Evolutionary conservation across 345 rosid genomes (phyloP).

Genomic region (Aurinia saxatilis): DNA sequence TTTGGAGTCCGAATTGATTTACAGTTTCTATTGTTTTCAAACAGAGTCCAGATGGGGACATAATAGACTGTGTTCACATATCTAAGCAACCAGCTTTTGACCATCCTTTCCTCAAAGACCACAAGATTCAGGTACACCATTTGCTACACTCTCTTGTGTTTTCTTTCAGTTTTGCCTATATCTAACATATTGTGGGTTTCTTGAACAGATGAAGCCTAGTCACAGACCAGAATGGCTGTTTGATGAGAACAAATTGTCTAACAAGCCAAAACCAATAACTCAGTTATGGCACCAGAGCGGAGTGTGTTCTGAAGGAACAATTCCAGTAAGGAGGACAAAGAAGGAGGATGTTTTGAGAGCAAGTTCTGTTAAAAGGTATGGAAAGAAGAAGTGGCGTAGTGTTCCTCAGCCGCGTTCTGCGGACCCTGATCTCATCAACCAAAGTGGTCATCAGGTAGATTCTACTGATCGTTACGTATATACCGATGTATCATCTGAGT

Average conservation of each 20-base stretch:
- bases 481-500: neutral
- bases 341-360: conserved; percentile 53
- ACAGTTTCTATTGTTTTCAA: neutral
- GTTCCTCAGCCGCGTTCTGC: conserved; percentile 56
- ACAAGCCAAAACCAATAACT: conserved; percentile 18
- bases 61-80: conserved; percentile 52
- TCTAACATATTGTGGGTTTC: neutral
- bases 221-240: conserved; percentile 39
- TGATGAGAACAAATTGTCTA: conserved; percentile 33
- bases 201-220: conserved; percentile 44
- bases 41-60: conserved; percentile 66
- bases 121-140: conserved; percentile 60
- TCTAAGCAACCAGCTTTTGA: conserved; percentile 74
- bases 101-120: conserved; percentile 67
- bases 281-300: conserved; percentile 60
- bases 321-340: conserved; percentile 59
- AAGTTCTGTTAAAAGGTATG: conserved; percentile 46
- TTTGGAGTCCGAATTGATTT: neutral
- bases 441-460: conserved; percentile 45
- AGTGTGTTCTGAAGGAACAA: conserved; percentile 51
- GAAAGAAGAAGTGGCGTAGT: conserved; percentile 47
- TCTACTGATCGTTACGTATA: neutral
- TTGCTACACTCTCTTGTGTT: neutral
- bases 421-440: conserved; percentile 40
- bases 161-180: neutral